A percentile compares a stretch with the other conserved stretches of the same genome.
Conservation (phyloP, 345 rosid genomes). For the Murraya paniculata region DNA sequence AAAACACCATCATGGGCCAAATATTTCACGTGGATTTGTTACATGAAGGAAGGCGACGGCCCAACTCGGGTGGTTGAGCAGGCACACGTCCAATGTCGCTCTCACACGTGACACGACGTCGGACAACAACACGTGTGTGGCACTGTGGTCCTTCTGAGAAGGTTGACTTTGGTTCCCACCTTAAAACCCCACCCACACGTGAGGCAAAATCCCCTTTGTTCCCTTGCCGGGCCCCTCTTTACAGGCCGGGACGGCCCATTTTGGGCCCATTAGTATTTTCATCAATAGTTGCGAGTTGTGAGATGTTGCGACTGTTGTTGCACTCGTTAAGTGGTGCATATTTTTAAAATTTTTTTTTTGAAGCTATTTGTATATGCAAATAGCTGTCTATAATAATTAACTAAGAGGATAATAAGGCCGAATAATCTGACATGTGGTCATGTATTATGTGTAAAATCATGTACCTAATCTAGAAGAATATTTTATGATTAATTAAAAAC, state of each 20-base stretch:
- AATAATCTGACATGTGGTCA: background rate
- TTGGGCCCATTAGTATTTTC: constrained; percentile 17
- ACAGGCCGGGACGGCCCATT: constrained; percentile 17
- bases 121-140: constrained; percentile 39
- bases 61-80: constrained; percentile 18
- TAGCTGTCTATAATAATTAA: background rate
- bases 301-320: too few species aligned
- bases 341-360: too few species aligned
- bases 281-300: background rate
- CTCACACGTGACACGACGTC: constrained; percentile 23
- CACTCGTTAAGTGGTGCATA: too few species aligned
- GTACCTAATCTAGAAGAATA: constrained; percentile 5
- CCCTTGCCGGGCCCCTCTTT: constrained; percentile 19
- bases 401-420: background rate
- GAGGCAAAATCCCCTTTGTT: constrained; percentile 29
- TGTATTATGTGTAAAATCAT: background rate
- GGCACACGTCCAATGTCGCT: constrained; percentile 20
- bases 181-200: constrained; percentile 46
- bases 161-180: constrained; percentile 25
- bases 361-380: background rate
- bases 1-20: constrained; percentile 21
- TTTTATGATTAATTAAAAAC: background rate
- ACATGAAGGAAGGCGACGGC: background rate
- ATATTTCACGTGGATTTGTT: constrained; percentile 35
- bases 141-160: constrained; percentile 17